phyloP scores from a whole-genome alignment of 495 filamentous ascomycete genomes.

The Hyaloscypha finlandica region DNA sequence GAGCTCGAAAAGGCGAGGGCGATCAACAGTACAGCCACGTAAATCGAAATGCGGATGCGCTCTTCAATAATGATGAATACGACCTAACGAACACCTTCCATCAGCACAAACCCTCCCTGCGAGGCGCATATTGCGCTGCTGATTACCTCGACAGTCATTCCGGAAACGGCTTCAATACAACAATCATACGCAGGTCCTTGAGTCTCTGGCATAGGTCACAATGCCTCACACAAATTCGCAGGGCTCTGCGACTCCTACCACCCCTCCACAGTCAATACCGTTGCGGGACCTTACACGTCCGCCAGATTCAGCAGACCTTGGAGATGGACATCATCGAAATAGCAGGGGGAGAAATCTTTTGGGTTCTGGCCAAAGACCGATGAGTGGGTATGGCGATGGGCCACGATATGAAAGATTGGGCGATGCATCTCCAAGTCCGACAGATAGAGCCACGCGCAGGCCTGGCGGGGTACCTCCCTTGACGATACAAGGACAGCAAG shows the following conservation, averaged over 20 bases:
- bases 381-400: conserved; percentile 28
- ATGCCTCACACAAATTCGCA: conserved; percentile 29
- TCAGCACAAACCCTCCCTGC: conserved; percentile 4
- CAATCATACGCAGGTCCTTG: conserved; percentile 21
- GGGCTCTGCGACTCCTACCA: conserved; percentile 27
- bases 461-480: conserved; percentile 5
- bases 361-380: conserved; percentile 39
- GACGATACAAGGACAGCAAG: conserved; percentile 12
- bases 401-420: conserved; percentile 34
- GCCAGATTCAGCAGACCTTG: conserved; percentile 45
- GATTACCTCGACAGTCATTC: conserved; percentile 6
- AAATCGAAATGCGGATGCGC: not conserved
- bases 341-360: conserved; percentile 35
- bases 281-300: conserved; percentile 75
- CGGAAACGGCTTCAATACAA: conserved; percentile 8
- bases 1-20: not conserved
- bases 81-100: conserved; percentile 17
- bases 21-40: not conserved
- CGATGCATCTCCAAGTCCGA: conserved; percentile 29
- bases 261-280: conserved; percentile 73
- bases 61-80: conserved; percentile 18
- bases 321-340: conserved; percentile 33
- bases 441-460: conserved; percentile 7
- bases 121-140: conserved; percentile 9
- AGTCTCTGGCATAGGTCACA: conserved; percentile 26